A percentile compares a stretch with the other conserved stretches of the same genome.
Conservation (phyloP, 441 rosid species). For the Erysimum pusillum region DNA sequence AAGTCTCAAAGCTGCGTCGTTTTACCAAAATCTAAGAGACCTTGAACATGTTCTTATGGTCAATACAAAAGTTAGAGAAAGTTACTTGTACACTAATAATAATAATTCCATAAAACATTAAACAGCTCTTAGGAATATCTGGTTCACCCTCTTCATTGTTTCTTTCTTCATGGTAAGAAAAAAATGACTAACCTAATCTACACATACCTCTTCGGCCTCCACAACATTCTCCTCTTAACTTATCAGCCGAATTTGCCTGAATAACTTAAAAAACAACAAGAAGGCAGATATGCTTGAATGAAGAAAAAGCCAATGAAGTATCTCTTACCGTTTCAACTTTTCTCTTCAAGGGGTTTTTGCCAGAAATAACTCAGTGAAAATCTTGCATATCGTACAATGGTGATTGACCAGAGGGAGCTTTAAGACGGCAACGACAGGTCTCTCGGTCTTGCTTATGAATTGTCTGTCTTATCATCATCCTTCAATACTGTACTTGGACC, state of each 20-base stretch:
- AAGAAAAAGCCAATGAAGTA: conserved; percentile 39
- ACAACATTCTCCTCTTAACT: conserved; percentile 32
- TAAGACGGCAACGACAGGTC: conserved; percentile 50
- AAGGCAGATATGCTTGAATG: conserved; percentile 45
- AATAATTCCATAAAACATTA: conserved; percentile 39
- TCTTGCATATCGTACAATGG: conserved; percentile 60
- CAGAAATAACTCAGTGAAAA: conserved; percentile 62
- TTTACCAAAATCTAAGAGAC: conserved; percentile 47
- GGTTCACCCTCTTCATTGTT: conserved; percentile 47
- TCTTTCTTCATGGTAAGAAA: conserved; percentile 37
- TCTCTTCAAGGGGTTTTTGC: conserved; percentile 40
- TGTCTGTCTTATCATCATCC: conserved; percentile 69
- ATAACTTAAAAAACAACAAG: conserved; percentile 35
- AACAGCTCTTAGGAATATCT: conserved; percentile 41
- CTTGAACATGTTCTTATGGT: conserved; percentile 25
- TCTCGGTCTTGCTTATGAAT: conserved; percentile 54
- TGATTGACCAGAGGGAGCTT: conserved; percentile 48
- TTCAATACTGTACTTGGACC: conserved; percentile 75
- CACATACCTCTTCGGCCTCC: conserved; percentile 47
- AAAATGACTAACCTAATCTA: conserved; percentile 50
- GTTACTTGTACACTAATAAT: conserved; percentile 40
- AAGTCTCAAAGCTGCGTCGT: conserved; percentile 33
- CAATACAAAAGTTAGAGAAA: conserved; percentile 43
- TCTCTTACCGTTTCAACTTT: conserved; percentile 33
- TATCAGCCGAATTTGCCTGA: conserved; percentile 42